A percentile compares a stretch with the other conserved stretches of the same genome.
Evolutionary conservation across 139 green algal genomes (phyloP).

Genomic region (Closterium sp.): DNA sequence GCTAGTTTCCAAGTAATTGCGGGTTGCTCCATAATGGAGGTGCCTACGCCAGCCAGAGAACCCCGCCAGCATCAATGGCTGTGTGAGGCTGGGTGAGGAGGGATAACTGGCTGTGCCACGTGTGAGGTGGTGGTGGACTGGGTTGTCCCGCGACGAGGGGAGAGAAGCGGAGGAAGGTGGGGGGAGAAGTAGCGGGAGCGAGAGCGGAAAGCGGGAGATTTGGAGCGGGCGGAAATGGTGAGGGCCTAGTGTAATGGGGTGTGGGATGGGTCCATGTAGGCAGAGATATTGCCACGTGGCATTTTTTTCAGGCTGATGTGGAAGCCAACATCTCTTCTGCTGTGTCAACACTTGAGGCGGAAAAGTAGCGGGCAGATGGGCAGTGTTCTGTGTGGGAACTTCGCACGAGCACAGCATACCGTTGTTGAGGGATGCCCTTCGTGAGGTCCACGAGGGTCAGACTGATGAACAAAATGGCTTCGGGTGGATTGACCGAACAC

Average conservation of each 20-base stretch:
- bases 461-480: background rate
- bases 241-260: background rate
- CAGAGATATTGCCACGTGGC: background rate
- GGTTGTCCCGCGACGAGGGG: background rate
- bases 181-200: background rate
- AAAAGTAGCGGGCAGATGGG: background rate
- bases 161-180: background rate
- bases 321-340: background rate
- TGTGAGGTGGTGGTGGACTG: background rate
- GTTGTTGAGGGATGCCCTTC: background rate
- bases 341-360: background rate
- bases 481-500: background rate
- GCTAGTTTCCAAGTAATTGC: background rate
- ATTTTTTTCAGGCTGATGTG: background rate
- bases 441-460: background rate
- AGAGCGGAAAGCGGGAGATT: background rate
- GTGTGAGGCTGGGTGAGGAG: background rate
- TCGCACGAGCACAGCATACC: background rate
- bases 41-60: background rate
- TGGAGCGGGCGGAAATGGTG: background rate
- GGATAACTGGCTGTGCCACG: background rate
- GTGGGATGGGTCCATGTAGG: background rate
- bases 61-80: background rate
- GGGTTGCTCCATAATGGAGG: background rate
- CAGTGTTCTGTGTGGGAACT: background rate